Base-by-base conservation (phyloP, 768 basidiomycete species). In the Lentinula edodes region DNA sequence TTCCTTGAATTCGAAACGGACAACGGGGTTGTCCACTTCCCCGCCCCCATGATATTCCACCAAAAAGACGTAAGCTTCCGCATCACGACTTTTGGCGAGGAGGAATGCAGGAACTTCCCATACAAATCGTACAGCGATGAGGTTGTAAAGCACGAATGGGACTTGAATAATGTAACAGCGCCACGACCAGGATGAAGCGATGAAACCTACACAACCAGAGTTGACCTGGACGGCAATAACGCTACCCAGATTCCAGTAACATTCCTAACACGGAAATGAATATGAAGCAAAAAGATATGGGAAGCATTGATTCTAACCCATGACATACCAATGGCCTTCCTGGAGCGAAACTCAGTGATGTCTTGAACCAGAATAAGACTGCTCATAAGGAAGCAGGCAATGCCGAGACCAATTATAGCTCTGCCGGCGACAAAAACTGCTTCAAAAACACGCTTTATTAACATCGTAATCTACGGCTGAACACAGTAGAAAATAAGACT, bases 41-140 rank as follows among this genome's bases (percentile, higher is more conserved):
- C 76, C 77, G 20, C 74, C 69, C 12, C 73, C 76, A 52, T 78
- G 77, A 61, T 78, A 78, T 68, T 78, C 77, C 3, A 73, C 76
- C 12, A 78, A 61, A 35, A 69, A 74, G n/a, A 62, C 63, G 15
- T 74, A 64, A 2, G 76, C 77, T 52, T 73, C 67, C 6, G 59
- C 70, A 36, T 75, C 75, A 10, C 69, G 63, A 34, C 72, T 75
- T 56, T 75, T 74, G 52, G 70, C 70, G 41, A 72, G 63, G n/a
- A 76, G 68, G 73, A 75, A 76, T 51, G 75, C 71, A 0, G 75
- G 75, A 12, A 71, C 70, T 52, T 75, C 72, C 0, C 82, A 82
- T 1, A 80, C 68, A 60, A 79, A 73, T 67, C 72, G 76, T 52
- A 82, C 71, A 58, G 80, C 66, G 45, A 67, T 52, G 10, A 82